Percentiles rank a stretch among this genome's conserved stretches.
Conservation (phyloP, 768 basidiomycete species). For the Termitomyces sp. region DNA sequence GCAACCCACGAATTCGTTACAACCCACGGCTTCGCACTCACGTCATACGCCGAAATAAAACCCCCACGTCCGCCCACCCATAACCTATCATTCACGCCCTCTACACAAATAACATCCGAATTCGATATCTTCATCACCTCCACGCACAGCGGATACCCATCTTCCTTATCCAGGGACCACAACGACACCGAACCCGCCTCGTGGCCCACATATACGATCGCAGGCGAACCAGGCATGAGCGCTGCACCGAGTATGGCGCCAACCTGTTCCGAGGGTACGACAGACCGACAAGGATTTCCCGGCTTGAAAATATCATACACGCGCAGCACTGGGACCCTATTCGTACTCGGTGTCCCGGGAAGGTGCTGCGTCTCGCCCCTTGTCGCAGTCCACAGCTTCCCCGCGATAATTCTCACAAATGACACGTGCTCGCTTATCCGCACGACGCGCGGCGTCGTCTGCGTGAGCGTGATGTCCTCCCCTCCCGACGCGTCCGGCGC, state of each 20-base stretch:
- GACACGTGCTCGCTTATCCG: conserved; percentile 79
- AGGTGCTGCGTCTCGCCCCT: conserved; percentile 44
- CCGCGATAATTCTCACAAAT: conserved; percentile 63
- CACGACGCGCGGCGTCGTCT: conserved; percentile 49
- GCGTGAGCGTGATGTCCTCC: conserved; percentile 39
- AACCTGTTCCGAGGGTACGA: conserved; percentile 62
- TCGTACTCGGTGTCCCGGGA: conserved; percentile 18
- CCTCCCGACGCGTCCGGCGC: conserved; percentile 35
- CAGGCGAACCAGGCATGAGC: conserved; percentile 61
- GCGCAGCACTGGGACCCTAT: conserved; percentile 67
- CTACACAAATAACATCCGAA: conserved; percentile 78
- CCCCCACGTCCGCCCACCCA: conserved; percentile 90
- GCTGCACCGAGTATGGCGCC: conserved; percentile 84
- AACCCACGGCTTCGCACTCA: conserved; percentile 69
- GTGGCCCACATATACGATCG: conserved; percentile 78
- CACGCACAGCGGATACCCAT: conserved; percentile 56
- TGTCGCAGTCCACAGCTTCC: conserved; percentile 68
- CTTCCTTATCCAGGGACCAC: conserved; percentile 58
- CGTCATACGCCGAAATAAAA: conserved; percentile 76
- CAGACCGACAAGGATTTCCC: conserved; percentile 44
- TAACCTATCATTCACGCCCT: conserved; percentile 76
- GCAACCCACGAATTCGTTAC: conserved; percentile 88
- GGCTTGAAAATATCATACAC: conserved; percentile 73
- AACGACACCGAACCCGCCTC: conserved; percentile 86
- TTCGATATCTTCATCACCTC: conserved; percentile 77